Evolutionary conservation across 2,329 filamentous ascomycete genomes (phyloP), one percentile per base, ranked within the genome.

Genomic region (Magnaporthiopsis rhizophila): DNA sequence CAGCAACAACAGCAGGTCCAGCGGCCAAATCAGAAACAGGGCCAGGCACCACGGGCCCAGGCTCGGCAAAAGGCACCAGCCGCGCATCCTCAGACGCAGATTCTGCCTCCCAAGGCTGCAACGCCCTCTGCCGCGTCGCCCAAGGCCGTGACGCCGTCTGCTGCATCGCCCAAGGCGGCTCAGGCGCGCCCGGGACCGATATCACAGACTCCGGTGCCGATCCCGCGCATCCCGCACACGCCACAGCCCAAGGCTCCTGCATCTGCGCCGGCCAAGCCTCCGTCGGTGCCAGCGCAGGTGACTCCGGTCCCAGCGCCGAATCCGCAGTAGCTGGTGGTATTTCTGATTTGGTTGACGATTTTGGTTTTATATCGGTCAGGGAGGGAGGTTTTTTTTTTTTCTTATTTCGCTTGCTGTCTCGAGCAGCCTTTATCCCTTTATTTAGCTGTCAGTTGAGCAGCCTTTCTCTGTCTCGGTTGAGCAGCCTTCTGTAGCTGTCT

Each of bases 141-240:
- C 36, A 38, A 38, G 28, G 45, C 61, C 26, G 30, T 24, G 15
- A 45, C 61, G 28, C 28, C 21, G 3, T 60, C 61, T 26, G 50
- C 65, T 50, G 50, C 62, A 8, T 36, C 67, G 59, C 56, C 60
- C 36, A 53, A 18, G 58, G 18, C 61, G 56, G 30, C 61, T 7
- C 30, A 64, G 24, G 57, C 62, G 30, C 59, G 62, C n/a, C 59
- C 66, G n/a, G 62, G 59, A 50, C 63, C 67, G 21, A 64, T 64
- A 32, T 64, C 65, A 7, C 69, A 70, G 62, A 70, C 69, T n/a
- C 69, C 69, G 5, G 67, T 70, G 8, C 69, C 69, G 2, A 66
- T 70, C 62, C 69, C 69, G 1, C 67, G 67, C 6, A 64, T 70
- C 30, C 68, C 69, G 2, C 67, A 68, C 15, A 63, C 65, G 36